Evolutionary conservation across 2,329 filamentous ascomycete species (phyloP), one percentile per base, ranked within the genome.

Genomic region (Arthrocladium fulminans): DNA sequence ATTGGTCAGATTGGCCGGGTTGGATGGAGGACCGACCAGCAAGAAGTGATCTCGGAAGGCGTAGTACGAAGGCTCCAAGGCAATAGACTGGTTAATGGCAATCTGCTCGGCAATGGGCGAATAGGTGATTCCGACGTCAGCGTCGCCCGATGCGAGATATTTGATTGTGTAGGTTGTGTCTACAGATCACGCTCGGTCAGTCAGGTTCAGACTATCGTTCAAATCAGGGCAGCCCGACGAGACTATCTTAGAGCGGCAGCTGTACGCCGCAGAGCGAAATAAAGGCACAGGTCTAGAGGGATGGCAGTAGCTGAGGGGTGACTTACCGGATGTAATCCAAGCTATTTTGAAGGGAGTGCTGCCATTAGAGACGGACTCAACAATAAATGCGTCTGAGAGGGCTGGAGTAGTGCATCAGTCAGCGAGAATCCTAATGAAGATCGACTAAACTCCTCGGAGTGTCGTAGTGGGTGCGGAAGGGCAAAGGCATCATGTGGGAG

Each of bases 61-160:
- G 51, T 73, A 72, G 35, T 69, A 68, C 34, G 25, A 37, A 15
- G 65, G 65, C 1, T 57, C 57, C 22, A 60, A 54, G 3, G 64
- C 63, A 45, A 69, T 63, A n/a, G 65, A 65, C 37, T 68, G 62
- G 2, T 63, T 51, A 22, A 71, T 67, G 7, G 71, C 71, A 30
- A 71, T 65, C n/a, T 65, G 51, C 55, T 74, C 72, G 0, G 71
- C 70, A 1, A 60, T 56, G 13, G 5, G 60, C 57, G 32, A 63
- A 60, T 74, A 73, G 0, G 72, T 73, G 45, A 74, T 74, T 3
- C 65, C 70, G 0, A 73, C 61, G 41, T 73, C 70, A 24, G 66
- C 59, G 24, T 59, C 61, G n/a, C 65, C 63, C 2, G 58, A 55
- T 45, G 66, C 59, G 20, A 74, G 65, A 48, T 70, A 66, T 44